These are phyloP conservation scores for Taiozyma sp. DNA, from an alignment of 1,139 yeast species.

Conservation along the genomic window DNA sequence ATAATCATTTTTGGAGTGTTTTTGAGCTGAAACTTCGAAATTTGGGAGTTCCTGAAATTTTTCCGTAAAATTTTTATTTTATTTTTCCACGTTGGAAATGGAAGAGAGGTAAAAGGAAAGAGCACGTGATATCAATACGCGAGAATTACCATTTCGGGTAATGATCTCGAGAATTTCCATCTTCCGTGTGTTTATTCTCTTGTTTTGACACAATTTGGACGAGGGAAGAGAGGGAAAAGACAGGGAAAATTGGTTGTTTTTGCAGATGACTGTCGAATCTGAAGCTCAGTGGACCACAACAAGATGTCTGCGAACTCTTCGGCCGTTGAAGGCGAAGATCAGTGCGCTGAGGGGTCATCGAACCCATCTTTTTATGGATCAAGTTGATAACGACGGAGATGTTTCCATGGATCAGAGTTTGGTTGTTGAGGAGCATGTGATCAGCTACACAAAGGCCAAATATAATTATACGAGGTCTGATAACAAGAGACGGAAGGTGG, in stretches of 20 bases:
- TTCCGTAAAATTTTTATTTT: background rate
- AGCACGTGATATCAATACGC: background rate
- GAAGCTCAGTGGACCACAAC: background rate
- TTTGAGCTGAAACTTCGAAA: background rate
- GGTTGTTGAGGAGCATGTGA: background rate
- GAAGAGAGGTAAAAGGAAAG: background rate
- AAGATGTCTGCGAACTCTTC: background rate
- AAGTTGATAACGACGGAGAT: background rate
- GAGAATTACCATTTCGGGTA: background rate
- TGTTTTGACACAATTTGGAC: background rate
- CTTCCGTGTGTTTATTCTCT: too few species aligned
- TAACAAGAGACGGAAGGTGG: background rate
- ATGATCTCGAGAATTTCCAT: background rate
- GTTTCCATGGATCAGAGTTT: background rate
- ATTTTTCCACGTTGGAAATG: background rate
- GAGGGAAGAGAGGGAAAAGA: background rate
- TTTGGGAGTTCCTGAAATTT: background rate
- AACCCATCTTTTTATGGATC: background rate
- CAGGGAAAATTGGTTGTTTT: background rate
- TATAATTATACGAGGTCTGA: background rate
- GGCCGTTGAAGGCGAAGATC: background rate
- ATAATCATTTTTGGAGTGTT: constrained; percentile 14
- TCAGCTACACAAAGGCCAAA: background rate
- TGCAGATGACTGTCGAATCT: background rate
- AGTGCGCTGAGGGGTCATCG: background rate